Base-by-base conservation (phyloP, 192 early-diverging fungal species). In the Phlyctochytrium arcticum region DNA sequence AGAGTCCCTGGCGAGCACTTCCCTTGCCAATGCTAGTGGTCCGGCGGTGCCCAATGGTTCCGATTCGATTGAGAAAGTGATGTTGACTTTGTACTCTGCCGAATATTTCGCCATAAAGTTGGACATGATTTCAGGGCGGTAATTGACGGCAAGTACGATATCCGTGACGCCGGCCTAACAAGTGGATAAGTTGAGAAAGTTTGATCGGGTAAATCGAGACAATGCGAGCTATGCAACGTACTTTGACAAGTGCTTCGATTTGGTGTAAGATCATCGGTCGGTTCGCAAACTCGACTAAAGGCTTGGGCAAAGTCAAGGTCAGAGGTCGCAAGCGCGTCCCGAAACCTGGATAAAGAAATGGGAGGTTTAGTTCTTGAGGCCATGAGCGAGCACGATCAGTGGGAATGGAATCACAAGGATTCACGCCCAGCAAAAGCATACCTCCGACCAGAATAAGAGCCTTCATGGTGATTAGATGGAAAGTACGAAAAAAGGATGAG, bases 211-310 rank as follows among this genome's bases (percentile, higher is more conserved):
- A 24, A 1, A 9, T 12, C 2, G 10, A 27, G 24, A 33, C 36
- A 33, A 57, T 8, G 49, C 3, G 49, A 10, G 26, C 12, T 21
- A 55, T 6, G 54, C 54, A 32, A 46, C 77, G 59, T 80, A 96
- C 95, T 91, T 96, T 89, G 47, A 89, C 92, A 7, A 99, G 82
- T 5, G 89, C 93, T 73, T 96, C 95, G 66, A 99, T 98, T 80
- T 99, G 97, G 77, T 99, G 97, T 60, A 95, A 83, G 78, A 99
- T 96, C 91, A 99, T 98, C 58, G 92, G 95, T 75, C 85, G 90
- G 85, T 99, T 99, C 35, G 92, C 92, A 80, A 99, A 99, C 79
- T 99, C 95, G n/a, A 99, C 95, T 48, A 99, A 84, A 47, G 97
- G 97, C 80, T 99, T 99, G 59, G 97, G 97, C 42, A 94, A 81